Evolutionary conservation across 169 alveolate genomes (phyloP), one percentile per base, ranked within the genome.

Genomic region (Amoebophrya sp.): DNA sequence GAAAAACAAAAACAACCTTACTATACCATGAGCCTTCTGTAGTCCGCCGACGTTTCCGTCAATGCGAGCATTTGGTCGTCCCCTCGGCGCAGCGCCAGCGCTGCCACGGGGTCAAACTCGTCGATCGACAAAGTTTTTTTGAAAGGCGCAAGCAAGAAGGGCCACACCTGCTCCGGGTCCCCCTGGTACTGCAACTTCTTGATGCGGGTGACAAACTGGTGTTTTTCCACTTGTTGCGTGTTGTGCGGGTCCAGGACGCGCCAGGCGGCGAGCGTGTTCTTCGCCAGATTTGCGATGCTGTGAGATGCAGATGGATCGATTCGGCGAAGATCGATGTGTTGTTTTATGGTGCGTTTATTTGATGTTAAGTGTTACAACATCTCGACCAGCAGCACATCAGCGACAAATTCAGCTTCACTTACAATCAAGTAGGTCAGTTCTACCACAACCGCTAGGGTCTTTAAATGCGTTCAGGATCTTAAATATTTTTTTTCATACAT

Each of bases 81-180:
- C 7, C 83, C 83, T 7, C 83, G 83, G 35, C 83, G 12, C 18
- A 7, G 83, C 38, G 83, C 83, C 83, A 66, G 18, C 29, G 32
- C 83, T 3, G 83, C 83, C 29, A 66, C 83, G 32, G 83, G 83
- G 83, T 66, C 83, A 66, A 66, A 66, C 83, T 66, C 83, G 83
- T 66, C 83, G 10, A 66, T 25, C 7, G 35, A 7, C 83, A 66
- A 25, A 0, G 83, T 66, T n/a, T 66, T 66, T 25, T 66, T 66
- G 83, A 66, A 66, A 0, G 83, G 83, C 83, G 83, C 83, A 2
- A 66, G 32, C 83, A 66, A 25, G 35, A 12, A 66, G 32, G 83
- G 83, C 83, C 83, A 66, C 83, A 66, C 83, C 35, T 12, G 12
- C 35, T 66, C 83, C 10, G 83, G 35, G 32, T 66, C 83, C 35